Base-by-base conservation (phyloP, 225 moss, liverwort and hornwort genomes). In the Straminergon stramineum region DNA sequence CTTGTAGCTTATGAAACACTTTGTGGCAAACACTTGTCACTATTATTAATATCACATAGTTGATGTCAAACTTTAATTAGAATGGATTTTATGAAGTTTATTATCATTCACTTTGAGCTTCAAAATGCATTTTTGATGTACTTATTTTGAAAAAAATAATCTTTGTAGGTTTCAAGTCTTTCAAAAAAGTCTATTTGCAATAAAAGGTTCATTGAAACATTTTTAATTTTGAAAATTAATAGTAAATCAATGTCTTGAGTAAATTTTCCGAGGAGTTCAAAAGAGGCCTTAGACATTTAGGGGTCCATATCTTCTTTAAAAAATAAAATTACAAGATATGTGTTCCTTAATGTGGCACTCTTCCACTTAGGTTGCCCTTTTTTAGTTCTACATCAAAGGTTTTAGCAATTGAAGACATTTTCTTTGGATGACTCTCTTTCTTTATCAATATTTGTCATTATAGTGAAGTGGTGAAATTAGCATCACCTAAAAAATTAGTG, bases 111-210 rank as follows among this genome's bases (percentile, higher is more conserved):
- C 2, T 45, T 45, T 5, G 6, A 17, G 0, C 5, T 41, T 43
- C 16, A 16, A 26, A 9, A 41, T 73, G 21, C 27, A 70, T 71
- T 41, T 71, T 26, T 5, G 4, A 43, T 41, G 15, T 43, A 1
- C 2, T 1, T 27, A 9, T 41, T 73, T 13, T 27, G 27, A 73
- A 41, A 27, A 26, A 9, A 26, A 15, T 73, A 27, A 19, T 5
- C 9, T 41, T 26, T 16, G 4, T 2, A 73, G 27, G 26, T 27
- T 71, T 14, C 5, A 24, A 24, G 5, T 23, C 14, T 43, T 27
- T 43, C 5, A 1, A 5, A 1, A 5, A 0, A 73, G 27, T 16
- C 3, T 43, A 5, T 8, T 39, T 70, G 24, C 8, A 39, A 23
- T 23, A 69, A 14, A 15, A 27, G 8, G 1, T 41, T 15, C 3